A percentile compares a stretch with the other conserved stretches of the same genome.
Evolutionary conservation across 805 yeast species (phyloP).

Genomic region (Millerozyma miso): DNA sequence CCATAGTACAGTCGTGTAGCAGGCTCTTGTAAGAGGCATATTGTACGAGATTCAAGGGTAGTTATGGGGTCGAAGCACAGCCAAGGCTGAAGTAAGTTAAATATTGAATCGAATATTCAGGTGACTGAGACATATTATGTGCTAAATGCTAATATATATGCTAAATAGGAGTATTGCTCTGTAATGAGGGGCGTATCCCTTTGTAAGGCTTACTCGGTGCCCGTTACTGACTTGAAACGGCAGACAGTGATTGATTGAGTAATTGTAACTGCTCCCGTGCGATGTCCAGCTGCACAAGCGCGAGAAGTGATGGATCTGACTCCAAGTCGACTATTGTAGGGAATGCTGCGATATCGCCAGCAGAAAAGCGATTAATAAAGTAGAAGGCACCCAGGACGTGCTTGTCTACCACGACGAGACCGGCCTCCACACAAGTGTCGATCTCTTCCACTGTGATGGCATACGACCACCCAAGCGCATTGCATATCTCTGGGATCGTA

Average conservation of each 20-base stretch:
- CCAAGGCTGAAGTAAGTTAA: too few species aligned
- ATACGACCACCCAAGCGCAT: constrained; percentile 59
- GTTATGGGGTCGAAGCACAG: too few species aligned
- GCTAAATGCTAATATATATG: too few species aligned
- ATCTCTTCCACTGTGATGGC: constrained; percentile 64
- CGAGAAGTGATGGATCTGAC: not conserved
- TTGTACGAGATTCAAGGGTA: too few species aligned
- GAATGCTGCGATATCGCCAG: not conserved
- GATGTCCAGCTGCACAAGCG: not conserved
- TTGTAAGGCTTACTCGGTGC: too few species aligned
- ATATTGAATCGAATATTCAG: too few species aligned
- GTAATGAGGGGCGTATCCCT: too few species aligned
- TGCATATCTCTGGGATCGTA: constrained; percentile 40
- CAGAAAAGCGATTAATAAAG: constrained; percentile 43
- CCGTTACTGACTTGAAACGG: too few species aligned
- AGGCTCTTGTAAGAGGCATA: too few species aligned
- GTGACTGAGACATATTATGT: too few species aligned
- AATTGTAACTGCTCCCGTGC: not conserved
- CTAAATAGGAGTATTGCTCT: too few species aligned
- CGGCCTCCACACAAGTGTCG: constrained; percentile 52
- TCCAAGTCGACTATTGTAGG: not conserved
- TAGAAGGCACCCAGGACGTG: constrained; percentile 63
- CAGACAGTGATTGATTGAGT: not conserved
- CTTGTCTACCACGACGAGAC: constrained; percentile 61
- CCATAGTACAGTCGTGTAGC: too few species aligned